Evolutionary conservation across 768 basidiomycete species (phyloP).

Genomic region (Mycena amicta): DNA sequence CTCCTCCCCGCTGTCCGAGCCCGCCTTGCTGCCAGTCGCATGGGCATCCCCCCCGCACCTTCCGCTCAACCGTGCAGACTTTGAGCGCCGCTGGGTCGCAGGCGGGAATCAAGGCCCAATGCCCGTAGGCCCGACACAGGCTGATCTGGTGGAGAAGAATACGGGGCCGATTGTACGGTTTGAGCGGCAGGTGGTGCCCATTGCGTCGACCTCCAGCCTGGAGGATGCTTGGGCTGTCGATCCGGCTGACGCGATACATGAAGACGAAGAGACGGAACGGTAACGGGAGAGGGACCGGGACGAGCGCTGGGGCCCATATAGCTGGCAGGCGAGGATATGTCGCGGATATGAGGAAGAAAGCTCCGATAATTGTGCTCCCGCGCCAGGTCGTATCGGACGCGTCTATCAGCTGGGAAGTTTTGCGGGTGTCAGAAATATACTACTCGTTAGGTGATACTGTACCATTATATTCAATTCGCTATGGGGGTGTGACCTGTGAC

Average conservation of each 20-base stretch:
- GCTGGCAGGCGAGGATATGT: constrained; percentile 7
- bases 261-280: neutral
- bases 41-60: constrained; percentile 31
- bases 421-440: too few species aligned
- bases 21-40: constrained; percentile 20
- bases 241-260: neutral
- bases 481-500: constrained; percentile 52
- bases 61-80: constrained; percentile 21
- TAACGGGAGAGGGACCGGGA: too few species aligned
- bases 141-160: constrained; percentile 48
- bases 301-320: constrained; percentile 2
- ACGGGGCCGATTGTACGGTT: constrained; percentile 37
- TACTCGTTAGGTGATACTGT: too few species aligned
- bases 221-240: neutral
- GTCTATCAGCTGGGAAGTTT: constrained; percentile 46
- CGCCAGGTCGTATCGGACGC: constrained; percentile 7
- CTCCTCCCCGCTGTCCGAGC: constrained; percentile 5
- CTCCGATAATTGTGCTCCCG: constrained; percentile 1
- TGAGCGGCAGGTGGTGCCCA: constrained; percentile 8
- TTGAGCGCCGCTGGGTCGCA: constrained; percentile 18
- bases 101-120: neutral
- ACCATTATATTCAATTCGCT: too few species aligned
- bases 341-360: neutral
- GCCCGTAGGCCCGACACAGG: constrained; percentile 40
- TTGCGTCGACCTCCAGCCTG: too few species aligned